Conservation (phyloP, 1,284 basidiomycete genomes). For the Veloboletus limbatus region DNA sequence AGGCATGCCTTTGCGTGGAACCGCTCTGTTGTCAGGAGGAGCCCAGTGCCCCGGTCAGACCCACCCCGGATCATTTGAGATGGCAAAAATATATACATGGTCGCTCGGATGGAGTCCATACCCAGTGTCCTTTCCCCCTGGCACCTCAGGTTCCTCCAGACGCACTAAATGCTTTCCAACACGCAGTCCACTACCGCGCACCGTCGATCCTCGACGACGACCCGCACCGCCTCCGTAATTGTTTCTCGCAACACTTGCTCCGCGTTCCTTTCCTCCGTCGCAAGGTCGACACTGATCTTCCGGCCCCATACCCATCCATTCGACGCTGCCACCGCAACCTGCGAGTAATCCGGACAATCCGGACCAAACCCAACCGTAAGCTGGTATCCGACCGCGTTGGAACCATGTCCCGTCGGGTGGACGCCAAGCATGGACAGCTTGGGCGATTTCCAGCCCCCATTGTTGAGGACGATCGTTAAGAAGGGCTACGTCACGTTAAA, state of each 20-base stretch:
- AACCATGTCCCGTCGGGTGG: conserved; percentile 58
- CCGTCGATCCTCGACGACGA: conserved; percentile 55
- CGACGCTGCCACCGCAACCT: conserved; percentile 60
- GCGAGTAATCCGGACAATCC: conserved; percentile 56
- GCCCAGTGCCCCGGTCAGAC: too few relatives aligned
- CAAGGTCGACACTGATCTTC: conserved; percentile 36
- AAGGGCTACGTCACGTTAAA: conserved; percentile 48
- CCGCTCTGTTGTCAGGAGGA: too few relatives aligned
- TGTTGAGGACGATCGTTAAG: conserved; percentile 67
- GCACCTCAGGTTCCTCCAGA: too few relatives aligned
- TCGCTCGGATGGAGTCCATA: too few relatives aligned
- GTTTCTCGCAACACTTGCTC: conserved; percentile 39
- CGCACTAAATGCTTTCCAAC: conserved; percentile 38
- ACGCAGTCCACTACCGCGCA: conserved; percentile 63
- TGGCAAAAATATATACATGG: too few relatives aligned
- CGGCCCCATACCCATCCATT: conserved; percentile 63
- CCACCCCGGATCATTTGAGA: too few relatives aligned
- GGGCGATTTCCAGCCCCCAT: conserved; percentile 70
- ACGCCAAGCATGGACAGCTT: conserved; percentile 62
- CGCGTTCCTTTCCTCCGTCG: conserved; percentile 4
- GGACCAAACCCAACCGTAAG: conserved; percentile 67
- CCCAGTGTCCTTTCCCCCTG: too few relatives aligned
- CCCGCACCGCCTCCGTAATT: conserved; percentile 49
- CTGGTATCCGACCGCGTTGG: conserved; percentile 42
- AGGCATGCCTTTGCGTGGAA: too few relatives aligned